Conservation (phyloP, 352 stramenopile species). For the Pythium dissotocum region DNA sequence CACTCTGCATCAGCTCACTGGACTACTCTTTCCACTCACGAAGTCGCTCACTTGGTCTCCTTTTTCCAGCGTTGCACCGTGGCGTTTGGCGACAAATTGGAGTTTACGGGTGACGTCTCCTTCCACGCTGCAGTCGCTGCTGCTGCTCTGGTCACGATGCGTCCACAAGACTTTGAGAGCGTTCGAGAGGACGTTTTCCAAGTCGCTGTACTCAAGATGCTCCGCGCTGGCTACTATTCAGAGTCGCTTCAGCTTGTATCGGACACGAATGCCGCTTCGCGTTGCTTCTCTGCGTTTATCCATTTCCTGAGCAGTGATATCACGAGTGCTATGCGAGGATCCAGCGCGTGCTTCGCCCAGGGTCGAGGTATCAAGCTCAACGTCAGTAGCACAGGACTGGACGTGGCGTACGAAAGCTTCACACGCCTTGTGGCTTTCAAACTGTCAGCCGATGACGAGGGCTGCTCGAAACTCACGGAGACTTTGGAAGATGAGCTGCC, state of each 20-base stretch:
- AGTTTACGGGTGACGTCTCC: slow-evolving; percentile 7
- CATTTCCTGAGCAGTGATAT: slow-evolving; percentile 15
- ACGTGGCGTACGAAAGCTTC: slow-evolving; percentile 18
- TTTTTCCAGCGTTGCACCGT: slow-evolving; percentile 7
- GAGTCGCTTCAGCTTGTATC: slow-evolving; percentile 5
- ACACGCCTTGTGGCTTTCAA: slow-evolving; percentile 7
- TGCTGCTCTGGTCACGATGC: slow-evolving; percentile 1
- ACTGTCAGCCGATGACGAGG: neutral
- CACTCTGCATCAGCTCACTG: neutral
- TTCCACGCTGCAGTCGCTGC: slow-evolving; percentile 15
- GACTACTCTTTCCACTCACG: neutral
- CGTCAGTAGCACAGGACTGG: slow-evolving; percentile 2
- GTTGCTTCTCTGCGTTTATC: slow-evolving; percentile 13
- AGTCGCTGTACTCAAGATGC: slow-evolving; percentile 1
- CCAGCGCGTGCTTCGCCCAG: neutral
- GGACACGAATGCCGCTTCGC: neutral
- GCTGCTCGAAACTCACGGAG: neutral
- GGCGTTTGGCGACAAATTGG: slow-evolving; percentile 7
- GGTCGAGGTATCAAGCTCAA: slow-evolving; percentile 4
- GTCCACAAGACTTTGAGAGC: neutral
- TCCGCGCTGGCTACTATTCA: slow-evolving; percentile 20
- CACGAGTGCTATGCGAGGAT: neutral
- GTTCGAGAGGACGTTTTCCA: neutral
- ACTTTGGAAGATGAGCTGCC: neutral
- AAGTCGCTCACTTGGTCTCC: neutral